Conservation (phyloP, 2,329 filamentous ascomycete genomes). For the Aspergillus caelatus region DNA sequence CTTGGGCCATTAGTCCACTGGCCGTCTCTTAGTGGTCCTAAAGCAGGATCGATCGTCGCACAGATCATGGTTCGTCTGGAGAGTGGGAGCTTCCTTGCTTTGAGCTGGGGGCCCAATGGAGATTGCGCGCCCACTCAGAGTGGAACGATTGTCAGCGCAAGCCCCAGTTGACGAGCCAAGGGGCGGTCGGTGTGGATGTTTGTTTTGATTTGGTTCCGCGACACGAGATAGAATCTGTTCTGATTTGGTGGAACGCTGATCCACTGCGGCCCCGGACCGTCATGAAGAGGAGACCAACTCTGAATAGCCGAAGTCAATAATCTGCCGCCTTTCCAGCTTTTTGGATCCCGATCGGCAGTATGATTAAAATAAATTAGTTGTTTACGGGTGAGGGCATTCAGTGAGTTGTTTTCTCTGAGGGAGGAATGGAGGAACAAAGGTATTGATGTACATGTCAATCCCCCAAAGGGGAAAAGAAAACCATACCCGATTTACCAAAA, state of each 20-base stretch:
- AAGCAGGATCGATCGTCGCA: conserved; percentile 21
- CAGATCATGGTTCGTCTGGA: conserved; percentile 27
- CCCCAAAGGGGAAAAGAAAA: neutral
- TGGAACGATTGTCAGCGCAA: conserved; percentile 16
- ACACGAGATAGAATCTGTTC: neutral
- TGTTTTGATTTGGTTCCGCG: neutral
- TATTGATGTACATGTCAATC: neutral
- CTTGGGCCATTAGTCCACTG: conserved; percentile 7
- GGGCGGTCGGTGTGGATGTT: conserved; percentile 4
- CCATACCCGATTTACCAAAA: neutral
- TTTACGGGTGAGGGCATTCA: neutral
- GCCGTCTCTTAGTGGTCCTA: conserved; percentile 14
- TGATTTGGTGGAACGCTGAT: neutral
- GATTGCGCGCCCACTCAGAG: conserved; percentile 13
- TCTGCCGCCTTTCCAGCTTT: neutral
- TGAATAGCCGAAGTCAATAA: neutral
- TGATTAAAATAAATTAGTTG: no score
- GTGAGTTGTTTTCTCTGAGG: neutral
- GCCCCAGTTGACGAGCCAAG: neutral
- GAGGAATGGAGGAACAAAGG: neutral
- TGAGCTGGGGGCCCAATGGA: neutral
- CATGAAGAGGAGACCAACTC: neutral
- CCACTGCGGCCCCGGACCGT: neutral
- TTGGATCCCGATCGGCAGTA: neutral
- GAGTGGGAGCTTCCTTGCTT: conserved; percentile 17